Base-by-base conservation (phyloP, 1,284 basidiomycete species). In the Polyporus tsugae region DNA sequence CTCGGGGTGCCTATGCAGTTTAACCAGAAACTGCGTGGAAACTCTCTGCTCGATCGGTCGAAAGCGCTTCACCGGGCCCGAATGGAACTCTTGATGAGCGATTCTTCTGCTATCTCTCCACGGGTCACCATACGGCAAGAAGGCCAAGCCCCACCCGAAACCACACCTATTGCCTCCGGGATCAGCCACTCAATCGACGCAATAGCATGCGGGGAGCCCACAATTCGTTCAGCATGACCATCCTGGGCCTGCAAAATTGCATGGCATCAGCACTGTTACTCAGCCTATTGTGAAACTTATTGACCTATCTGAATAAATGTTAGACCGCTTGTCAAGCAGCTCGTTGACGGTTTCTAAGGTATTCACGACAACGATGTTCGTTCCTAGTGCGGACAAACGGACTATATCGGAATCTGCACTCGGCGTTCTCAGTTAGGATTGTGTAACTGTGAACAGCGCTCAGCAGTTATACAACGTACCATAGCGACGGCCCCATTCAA, bases 281-380 rank as follows among this genome's bases (percentile, higher is more conserved):
- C 55, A 58, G 10, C 17, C 15, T 58, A 2, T 19, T 5, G 15
- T 10, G 44, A 49, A 19, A 33, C 9, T 2, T 19, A 35, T 25
- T n/a, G 22, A 75, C 74, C 75, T 72, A 49, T 75, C 72, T 10
- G 70, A 73, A 49, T 76, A 77, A 10, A 73, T 75, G 6, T 67
- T 62, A 1, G 83, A 82, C 25, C 82, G 78, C 65, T 80, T 83
- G 22, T 84, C 83, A 29, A 86, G 76, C 13, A 86, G 75, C 6
- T 82, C 84, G 13, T 70, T 75, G 4, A 78, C 81, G 17, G 79
- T 74, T 44, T 79, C 74, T 10, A 79, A 63, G 0, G 81, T 81
- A 69, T 84, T 83, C 4, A 85, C 70, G 19, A 86, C 72, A 55
- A 87, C 72, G 5, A 82, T 77, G 53, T 85, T 73, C 46, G 65